Evolutionary conservation across 208 protist species (phyloP).

Genomic region (Acanthamoeba triangularis): DNA sequence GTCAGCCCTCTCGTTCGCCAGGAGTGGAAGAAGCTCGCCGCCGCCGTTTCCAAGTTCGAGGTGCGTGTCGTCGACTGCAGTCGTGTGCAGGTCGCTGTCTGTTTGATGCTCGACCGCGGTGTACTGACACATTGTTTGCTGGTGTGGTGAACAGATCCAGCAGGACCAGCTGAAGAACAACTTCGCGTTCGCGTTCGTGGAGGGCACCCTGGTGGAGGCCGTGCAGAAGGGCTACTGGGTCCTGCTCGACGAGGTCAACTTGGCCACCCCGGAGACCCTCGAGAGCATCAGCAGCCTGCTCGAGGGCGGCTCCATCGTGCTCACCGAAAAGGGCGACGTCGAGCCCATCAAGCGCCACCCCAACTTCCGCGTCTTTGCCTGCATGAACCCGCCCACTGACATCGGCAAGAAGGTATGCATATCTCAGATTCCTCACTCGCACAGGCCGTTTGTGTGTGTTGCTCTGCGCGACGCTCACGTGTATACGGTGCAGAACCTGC

Average conservation of each 20-base stretch:
- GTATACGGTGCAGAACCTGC: constrained; percentile 87
- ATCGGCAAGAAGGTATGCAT: constrained; percentile 98
- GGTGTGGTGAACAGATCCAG: constrained; percentile 65
- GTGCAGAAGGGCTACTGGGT: constrained; percentile 99
- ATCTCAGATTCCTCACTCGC: neutral
- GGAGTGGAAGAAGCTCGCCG: constrained; percentile 85
- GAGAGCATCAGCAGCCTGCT: constrained; percentile 96
- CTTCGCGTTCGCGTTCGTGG: constrained; percentile 99
- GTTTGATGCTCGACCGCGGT: too few species aligned
- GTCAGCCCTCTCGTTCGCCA: constrained; percentile 70
- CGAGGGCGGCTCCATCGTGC: constrained; percentile 93
- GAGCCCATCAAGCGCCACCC: constrained; percentile 95
- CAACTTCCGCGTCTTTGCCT: constrained; percentile 99
- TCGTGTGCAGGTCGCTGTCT: neutral
- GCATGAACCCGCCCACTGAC: constrained; percentile 99
- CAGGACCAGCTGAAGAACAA: constrained; percentile 86
- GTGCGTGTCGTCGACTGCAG: neutral
- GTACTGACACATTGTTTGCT: neutral
- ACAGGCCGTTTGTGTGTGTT: neutral
- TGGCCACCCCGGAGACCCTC: constrained; percentile 98
- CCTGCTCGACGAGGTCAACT: constrained; percentile 99
- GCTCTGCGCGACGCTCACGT: neutral
- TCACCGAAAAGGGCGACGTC: constrained; percentile 94
- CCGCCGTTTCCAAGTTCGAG: constrained; percentile 76
- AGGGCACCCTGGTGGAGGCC: constrained; percentile 98